phyloP scores from a whole-genome alignment of 1,139 yeast genomes.

The Geotrichum carabidarum region DNA sequence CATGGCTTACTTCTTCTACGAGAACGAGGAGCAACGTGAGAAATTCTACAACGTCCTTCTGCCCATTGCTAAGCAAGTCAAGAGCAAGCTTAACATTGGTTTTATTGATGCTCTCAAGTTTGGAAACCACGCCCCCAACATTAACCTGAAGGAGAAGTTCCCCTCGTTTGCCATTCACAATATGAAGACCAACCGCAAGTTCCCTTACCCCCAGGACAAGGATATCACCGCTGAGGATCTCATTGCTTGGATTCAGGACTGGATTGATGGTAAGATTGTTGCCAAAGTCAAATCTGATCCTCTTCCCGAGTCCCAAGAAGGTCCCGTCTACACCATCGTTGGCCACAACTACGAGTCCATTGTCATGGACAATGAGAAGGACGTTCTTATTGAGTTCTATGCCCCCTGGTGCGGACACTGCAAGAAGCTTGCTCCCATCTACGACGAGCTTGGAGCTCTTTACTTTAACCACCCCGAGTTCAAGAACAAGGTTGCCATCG shows the following conservation, averaged over 20 bases:
- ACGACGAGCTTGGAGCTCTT: conserved; percentile 77
- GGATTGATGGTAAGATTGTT: conserved; percentile 55
- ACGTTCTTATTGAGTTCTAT: conserved; percentile 86
- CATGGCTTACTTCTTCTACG: conserved; percentile 82
- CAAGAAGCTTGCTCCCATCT: conserved; percentile 88
- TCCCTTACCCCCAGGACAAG: conserved; percentile 54
- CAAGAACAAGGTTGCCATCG: conserved; percentile 57
- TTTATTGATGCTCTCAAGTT: conserved; percentile 75
- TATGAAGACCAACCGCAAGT: conserved; percentile 61
- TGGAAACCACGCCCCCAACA: conserved; percentile 85
- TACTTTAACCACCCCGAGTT: conserved; percentile 45
- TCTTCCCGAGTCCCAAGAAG: conserved; percentile 73
- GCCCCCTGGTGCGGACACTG: conserved; percentile 99
- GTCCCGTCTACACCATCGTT: conserved; percentile 72
- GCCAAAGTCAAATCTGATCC: conserved; percentile 83
- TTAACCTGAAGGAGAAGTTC: conserved; percentile 73
- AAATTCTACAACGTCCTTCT: conserved; percentile 49
- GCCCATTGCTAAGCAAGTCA: conserved; percentile 63
- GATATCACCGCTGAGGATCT: conserved; percentile 46
- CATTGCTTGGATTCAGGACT: conserved; percentile 59
- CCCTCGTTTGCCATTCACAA: conserved; percentile 92
- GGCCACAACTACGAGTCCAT: conserved; percentile 76
- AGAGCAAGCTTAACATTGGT: conserved; percentile 83
- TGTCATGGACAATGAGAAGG: conserved; percentile 65
- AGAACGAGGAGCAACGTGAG: conserved; percentile 59